phyloP scores from a whole-genome alignment of 129 eudicot species.

The Chrysanthemum seticuspe region DNA sequence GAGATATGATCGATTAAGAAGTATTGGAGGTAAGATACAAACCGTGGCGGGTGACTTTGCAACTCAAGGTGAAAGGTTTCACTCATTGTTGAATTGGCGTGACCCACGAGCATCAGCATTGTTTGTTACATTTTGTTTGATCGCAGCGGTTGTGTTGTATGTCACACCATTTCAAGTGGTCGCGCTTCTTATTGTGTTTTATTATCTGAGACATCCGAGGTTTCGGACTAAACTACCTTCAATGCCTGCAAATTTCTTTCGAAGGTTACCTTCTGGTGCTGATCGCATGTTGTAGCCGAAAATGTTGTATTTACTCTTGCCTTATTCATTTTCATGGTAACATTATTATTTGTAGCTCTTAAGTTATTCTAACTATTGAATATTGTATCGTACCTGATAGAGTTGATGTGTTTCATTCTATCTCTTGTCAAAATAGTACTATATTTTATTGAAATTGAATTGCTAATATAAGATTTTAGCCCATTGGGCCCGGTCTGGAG shows the following conservation, averaged over 20 bases:
- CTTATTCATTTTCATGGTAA: not conserved
- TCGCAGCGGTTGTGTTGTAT: slow-evolving; percentile 61
- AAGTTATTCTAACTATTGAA: no score
- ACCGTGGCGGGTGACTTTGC: slow-evolving; percentile 80
- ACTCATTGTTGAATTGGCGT: slow-evolving; percentile 72
- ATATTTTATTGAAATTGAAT: no score
- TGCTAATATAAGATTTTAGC: no score
- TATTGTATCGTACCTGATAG: no score
- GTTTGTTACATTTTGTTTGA: slow-evolving; percentile 69
- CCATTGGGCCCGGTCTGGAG: no score
- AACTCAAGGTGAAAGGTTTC: slow-evolving; percentile 76
- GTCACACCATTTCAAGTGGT: slow-evolving; percentile 75
- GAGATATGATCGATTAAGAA: slow-evolving; percentile 86
- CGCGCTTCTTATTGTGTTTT: slow-evolving; percentile 52
- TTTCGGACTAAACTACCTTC: slow-evolving; percentile 69
- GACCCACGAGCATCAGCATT: slow-evolving; percentile 84
- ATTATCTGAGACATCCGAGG: slow-evolving; percentile 76
- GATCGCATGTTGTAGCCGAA: slow-evolving; percentile 63
- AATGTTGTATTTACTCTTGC: not conserved
- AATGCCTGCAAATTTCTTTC: slow-evolving; percentile 68
- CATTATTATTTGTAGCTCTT: not conserved
- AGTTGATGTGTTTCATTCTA: no score
- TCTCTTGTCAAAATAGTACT: no score
- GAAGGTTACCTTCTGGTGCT: slow-evolving; percentile 72
- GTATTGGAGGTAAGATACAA: slow-evolving; percentile 84